Base-by-base conservation (phyloP, 2,329 filamentous ascomycete genomes). In the Decorospora gaudefroyi region DNA sequence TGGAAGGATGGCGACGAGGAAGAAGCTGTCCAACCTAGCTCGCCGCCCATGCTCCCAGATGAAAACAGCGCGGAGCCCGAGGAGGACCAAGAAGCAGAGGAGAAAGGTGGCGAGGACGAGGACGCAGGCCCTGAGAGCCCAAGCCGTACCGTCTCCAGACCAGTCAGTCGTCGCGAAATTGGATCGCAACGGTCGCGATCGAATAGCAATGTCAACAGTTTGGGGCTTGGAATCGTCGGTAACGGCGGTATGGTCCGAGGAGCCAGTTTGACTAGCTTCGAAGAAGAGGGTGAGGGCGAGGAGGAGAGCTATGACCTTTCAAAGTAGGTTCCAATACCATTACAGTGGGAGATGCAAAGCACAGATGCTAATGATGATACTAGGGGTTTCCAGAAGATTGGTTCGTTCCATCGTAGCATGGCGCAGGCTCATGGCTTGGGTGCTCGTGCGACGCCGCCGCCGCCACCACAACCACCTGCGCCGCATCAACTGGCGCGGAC, bases 301-400 rank as follows among this genome's bases (percentile, higher is more conserved):
- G 73, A 76, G 29, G 74, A 74, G 38, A 71, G 73, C 11, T 76
- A 76, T 44, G 75, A 78, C 65, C 64, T 78, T 31, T 72, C 71
- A 31, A 78, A 76, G 75, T 77, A 65, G 68, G 73, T 67, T 10
- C 26, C 9, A 18, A 21, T 4, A 8, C 12, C 6, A 3, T 12
- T n/a, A 22, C 11, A 37, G 13, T 10, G 19, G 4, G 6, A 13
- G n/a, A n/a, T n/a, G n/a, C n/a, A 18, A 9, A 2, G 8, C n/a
- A 15, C 19, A 13, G 23, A 15, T 25, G n/a, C 13, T 11, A 26
- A 4, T 6, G 11, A 3, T 10, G 6, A 41, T 34, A 21, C 57
- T 68, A 51, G 74, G 65, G 75, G 75, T 16, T 77, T 77, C 61
- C 73, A 76, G 50, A 74, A 74, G 22, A 77, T 77, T 35, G 74